phyloP scores from a whole-genome alignment of 257 asterid species.

The Rehmannia glutinosa region DNA sequence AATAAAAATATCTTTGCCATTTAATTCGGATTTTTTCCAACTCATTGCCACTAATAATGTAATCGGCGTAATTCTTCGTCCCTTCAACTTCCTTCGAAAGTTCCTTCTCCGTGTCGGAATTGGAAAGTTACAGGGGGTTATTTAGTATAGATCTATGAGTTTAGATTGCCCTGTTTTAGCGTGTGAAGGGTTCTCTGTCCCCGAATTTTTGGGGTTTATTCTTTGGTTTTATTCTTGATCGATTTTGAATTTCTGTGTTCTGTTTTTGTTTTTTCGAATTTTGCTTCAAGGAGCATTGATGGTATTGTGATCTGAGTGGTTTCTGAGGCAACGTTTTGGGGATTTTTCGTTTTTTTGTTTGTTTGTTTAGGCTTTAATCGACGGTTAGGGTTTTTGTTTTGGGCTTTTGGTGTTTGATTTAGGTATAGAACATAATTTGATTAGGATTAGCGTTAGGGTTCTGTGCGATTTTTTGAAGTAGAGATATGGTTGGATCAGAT shows the following conservation, averaged over 20 bases:
- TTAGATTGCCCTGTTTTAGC: background rate
- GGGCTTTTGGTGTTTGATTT: slow-evolving; percentile 18
- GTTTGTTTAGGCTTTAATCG: slow-evolving; percentile 30
- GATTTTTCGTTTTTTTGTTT: background rate
- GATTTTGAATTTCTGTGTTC: slow-evolving; percentile 1
- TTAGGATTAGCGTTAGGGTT: slow-evolving; percentile 23
- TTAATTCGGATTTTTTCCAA: slow-evolving; percentile 21
- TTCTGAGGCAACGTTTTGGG: slow-evolving; percentile 7
- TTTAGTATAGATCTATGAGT: slow-evolving; percentile 21
- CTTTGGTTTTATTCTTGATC: background rate
- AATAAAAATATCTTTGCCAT: slow-evolving; percentile 17
- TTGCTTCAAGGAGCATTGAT: slow-evolving; percentile 7
- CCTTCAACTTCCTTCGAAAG: slow-evolving; percentile 6
- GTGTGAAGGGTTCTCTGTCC: slow-evolving; percentile 1
- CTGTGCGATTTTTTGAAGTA: slow-evolving; percentile 10
- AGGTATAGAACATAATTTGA: slow-evolving; percentile 8
- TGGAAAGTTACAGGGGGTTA: slow-evolving; percentile 9
- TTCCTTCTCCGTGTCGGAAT: slow-evolving; percentile 22
- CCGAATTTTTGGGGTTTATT: slow-evolving; percentile 21
- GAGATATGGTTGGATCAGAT: slow-evolving; percentile 44
- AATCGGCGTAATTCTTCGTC: slow-evolving; percentile 16
- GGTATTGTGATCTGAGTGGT: slow-evolving; percentile 31
- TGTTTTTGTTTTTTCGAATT: slow-evolving; percentile 18
- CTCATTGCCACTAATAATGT: slow-evolving; percentile 30
- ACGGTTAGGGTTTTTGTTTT: slow-evolving; percentile 33